Conservation (phyloP, 2,329 filamentous ascomycete species). For the Colletotrichum plurivorum region DNA sequence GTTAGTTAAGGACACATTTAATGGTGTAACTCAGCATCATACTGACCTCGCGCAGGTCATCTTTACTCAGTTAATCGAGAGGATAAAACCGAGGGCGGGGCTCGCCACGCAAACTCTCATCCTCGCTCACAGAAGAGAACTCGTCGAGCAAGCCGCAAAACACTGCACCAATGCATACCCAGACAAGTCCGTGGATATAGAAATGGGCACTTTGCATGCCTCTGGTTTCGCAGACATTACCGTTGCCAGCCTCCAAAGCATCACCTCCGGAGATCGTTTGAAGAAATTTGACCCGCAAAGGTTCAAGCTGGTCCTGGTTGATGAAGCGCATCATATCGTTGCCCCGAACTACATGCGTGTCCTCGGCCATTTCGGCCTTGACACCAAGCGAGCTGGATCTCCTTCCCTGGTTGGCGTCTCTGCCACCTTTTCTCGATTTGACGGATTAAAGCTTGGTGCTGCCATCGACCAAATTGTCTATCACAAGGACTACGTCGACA, state of each 20-base stretch:
- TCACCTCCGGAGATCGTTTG: slow-evolving; percentile 83
- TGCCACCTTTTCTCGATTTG: slow-evolving; percentile 82
- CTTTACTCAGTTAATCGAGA: slow-evolving; percentile 94
- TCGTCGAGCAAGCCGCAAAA: slow-evolving; percentile 92
- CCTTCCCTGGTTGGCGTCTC: slow-evolving; percentile 91
- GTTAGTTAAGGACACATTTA: slow-evolving; percentile 54
- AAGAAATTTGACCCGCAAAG: slow-evolving; percentile 82
- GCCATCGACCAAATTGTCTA: slow-evolving; percentile 97
- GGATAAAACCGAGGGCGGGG: slow-evolving; percentile 70
- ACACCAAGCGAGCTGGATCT: slow-evolving; percentile 51
- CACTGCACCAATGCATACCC: slow-evolving; percentile 90
- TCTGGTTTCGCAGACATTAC: slow-evolving; percentile 91
- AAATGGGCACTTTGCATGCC: slow-evolving; percentile 87
- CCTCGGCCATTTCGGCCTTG: slow-evolving; percentile 83
- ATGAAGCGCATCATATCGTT: slow-evolving; percentile 97
- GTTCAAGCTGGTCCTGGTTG: slow-evolving; percentile 94
- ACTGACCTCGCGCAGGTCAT: slow-evolving; percentile 74
- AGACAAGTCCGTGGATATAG: slow-evolving; percentile 84
- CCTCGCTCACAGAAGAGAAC: slow-evolving; percentile 90
- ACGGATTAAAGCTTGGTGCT: slow-evolving; percentile 84
- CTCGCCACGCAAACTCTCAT: slow-evolving; percentile 85
- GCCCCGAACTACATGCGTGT: slow-evolving; percentile 82
- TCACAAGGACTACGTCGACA: slow-evolving; percentile 80
- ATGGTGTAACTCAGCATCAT: too few species aligned
- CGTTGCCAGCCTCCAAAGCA: slow-evolving; percentile 89